Evolutionary conservation across 257 asterid genomes (phyloP).

Genomic region (Leptodermis oblonga): DNA sequence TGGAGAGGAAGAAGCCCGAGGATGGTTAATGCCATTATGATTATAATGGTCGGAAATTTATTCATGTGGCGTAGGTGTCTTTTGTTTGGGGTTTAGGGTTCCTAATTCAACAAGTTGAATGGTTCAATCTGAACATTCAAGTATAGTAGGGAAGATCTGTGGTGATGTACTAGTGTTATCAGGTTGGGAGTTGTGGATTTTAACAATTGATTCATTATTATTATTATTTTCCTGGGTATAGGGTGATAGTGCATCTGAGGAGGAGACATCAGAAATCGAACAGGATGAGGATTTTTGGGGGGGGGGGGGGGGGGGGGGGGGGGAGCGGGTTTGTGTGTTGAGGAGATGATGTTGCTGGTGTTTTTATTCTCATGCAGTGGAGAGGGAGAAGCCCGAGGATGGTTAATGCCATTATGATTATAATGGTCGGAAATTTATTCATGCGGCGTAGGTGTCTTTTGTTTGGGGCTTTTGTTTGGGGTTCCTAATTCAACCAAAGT

Average conservation of each 20-base stretch:
- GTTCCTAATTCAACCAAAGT: too few species aligned
- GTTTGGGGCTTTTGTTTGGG: not conserved
- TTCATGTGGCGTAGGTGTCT: not conserved
- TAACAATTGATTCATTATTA: not conserved
- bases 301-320: not conserved
- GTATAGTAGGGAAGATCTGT: not conserved
- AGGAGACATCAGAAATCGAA: slow-evolving; percentile 42
- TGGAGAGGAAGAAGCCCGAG: too few species aligned
- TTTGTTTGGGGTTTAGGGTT: not conserved
- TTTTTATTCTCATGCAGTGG: too few species aligned
- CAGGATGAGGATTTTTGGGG: slow-evolving; percentile 34
- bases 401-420: not conserved
- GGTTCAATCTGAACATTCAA: too few species aligned
- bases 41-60: not conserved
- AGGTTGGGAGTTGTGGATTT: too few species aligned
- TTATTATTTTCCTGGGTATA: slow-evolving; percentile 10
- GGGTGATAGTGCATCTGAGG: slow-evolving; percentile 77
- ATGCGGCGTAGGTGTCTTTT: not conserved
- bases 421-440: not conserved
- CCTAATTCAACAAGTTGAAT: too few species aligned
- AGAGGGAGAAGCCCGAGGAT: too few species aligned
- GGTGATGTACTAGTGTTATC: not conserved
- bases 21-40: not conserved
- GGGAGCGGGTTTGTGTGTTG: too few species aligned
- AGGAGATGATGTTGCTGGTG: not conserved